phyloP scores from a whole-genome alignment of 345 rosid genomes.

The Chamaenerion angustifolium region DNA sequence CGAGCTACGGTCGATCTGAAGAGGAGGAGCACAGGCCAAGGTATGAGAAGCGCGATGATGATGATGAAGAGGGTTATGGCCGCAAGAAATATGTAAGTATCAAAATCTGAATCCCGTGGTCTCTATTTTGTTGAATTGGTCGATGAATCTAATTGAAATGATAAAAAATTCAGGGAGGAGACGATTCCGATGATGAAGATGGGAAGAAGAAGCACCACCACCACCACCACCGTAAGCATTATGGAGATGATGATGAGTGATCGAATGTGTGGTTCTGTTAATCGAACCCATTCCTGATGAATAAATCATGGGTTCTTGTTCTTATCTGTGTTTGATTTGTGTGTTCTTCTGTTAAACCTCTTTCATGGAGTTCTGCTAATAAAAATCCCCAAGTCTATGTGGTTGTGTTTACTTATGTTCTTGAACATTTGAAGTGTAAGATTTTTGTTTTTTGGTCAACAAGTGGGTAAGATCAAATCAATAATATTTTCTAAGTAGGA shows the following conservation, averaged over 20 bases:
- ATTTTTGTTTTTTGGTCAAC: too few species aligned
- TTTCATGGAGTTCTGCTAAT: too few species aligned
- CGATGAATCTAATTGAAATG: not conserved
- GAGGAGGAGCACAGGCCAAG: constrained; percentile 31
- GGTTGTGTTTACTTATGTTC: too few species aligned
- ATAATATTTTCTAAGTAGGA: too few species aligned
- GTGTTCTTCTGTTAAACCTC: too few species aligned
- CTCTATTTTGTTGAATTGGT: not conserved
- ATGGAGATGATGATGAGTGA: constrained; percentile 43
- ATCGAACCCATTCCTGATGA: constrained; percentile 19
- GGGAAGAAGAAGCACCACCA: constrained; percentile 33
- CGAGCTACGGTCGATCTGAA: constrained; percentile 18
- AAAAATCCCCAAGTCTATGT: too few species aligned
- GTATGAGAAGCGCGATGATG: constrained; percentile 20
- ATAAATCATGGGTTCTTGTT: too few species aligned
- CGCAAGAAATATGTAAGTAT: constrained; percentile 78
- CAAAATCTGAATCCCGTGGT: not conserved
- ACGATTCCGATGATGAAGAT: constrained; percentile 39
- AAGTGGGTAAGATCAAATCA: too few species aligned
- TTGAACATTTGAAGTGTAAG: too few species aligned
- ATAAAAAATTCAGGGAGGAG: constrained; percentile 37
- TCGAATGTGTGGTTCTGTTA: not conserved
- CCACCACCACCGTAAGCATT: constrained; percentile 37
- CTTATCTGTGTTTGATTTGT: too few species aligned
- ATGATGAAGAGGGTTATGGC: constrained; percentile 54